Base-by-base conservation (phyloP, 163 green algal genomes). In the Smithsoniella earleae region DNA sequence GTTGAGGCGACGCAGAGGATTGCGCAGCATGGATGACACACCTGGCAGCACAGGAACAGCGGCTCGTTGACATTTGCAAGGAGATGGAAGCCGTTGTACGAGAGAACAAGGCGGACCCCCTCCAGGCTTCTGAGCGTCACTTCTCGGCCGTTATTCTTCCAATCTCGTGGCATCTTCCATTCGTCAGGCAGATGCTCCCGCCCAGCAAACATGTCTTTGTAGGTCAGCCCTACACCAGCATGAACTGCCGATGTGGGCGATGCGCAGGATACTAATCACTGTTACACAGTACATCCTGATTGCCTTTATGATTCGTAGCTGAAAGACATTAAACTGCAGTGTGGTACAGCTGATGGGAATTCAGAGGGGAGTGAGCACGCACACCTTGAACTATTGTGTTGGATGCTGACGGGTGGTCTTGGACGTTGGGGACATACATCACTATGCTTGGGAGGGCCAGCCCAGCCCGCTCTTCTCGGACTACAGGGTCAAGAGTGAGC, bases 61-160 rank as follows among this genome's bases (percentile, higher is more conserved):
- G 43, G 18, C 43, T 16, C 43, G 18, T 16, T 54, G 43, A 27
- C 13, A 27, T 27, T 64, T 25, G 49, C 25, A 0, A 64, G 49
- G 25, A 64, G 49, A 27, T 27, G 31, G 49, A 64, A 64, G 49
- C 49, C 49, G 49, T 64, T 25, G 8, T 27, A 27, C 6, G 49
- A 64, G 25, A 64, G 49, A 25, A 64, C 49, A 27, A 64, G 49
- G 49, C 49, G 49, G 25, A 64, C 13, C 25, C 49, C 49, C 49
- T 25, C 1, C 49, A 64, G 31, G 25, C 33, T 27, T 8, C 13
- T 25, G 25, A 64, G 8, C 8, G 49, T 64, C 8, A 64, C 49
- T 27, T 64, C 49, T 27, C 49, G 25, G 6, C 25, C 33, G 49
- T 18, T 27, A 6, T 25, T 64, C 49, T 64, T 27, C 49, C 49